A percentile compares a stretch with the other conserved stretches of the same genome.
Evolutionary conservation across 2,329 filamentous ascomycete genomes (phyloP).

Genomic region (Elsinoe arachidis): DNA sequence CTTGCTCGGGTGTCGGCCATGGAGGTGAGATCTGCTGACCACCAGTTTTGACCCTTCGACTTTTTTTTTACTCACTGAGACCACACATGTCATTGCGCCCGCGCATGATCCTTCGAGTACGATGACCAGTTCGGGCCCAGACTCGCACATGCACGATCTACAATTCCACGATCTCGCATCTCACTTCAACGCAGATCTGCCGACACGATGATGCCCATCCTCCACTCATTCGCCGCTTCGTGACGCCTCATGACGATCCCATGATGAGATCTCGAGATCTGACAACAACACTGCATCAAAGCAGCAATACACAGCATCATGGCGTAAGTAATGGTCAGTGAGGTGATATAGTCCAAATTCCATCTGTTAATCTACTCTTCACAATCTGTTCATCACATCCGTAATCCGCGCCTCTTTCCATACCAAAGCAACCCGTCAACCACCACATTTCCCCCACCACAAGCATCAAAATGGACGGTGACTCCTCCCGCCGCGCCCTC

Average conservation of each 20-base stretch:
- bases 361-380: not conserved
- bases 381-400: not conserved
- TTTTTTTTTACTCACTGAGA: too few relatives aligned
- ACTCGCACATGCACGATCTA: not conserved
- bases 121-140: not conserved
- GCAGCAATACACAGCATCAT: not conserved
- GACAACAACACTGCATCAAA: not conserved
- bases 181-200: not conserved
- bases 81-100: too few relatives aligned
- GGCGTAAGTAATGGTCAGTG: conserved; percentile 1
- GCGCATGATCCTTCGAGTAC: not conserved
- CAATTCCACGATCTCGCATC: conserved; percentile 1
- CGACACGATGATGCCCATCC: not conserved
- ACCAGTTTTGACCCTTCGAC: too few relatives aligned
- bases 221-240: not conserved
- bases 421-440: not conserved
- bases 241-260: conserved; percentile 10
- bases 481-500: conserved; percentile 20
- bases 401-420: not conserved
- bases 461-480: conserved; percentile 21
- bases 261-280: conserved; percentile 6
- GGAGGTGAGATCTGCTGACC: too few relatives aligned
- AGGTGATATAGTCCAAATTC: not conserved
- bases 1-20: not conserved
- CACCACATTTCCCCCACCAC: not conserved